Evolutionary conservation across 805 yeast genomes (phyloP), one percentile per base, ranked within the genome.

Genomic region (Candida bentonensis): DNA sequence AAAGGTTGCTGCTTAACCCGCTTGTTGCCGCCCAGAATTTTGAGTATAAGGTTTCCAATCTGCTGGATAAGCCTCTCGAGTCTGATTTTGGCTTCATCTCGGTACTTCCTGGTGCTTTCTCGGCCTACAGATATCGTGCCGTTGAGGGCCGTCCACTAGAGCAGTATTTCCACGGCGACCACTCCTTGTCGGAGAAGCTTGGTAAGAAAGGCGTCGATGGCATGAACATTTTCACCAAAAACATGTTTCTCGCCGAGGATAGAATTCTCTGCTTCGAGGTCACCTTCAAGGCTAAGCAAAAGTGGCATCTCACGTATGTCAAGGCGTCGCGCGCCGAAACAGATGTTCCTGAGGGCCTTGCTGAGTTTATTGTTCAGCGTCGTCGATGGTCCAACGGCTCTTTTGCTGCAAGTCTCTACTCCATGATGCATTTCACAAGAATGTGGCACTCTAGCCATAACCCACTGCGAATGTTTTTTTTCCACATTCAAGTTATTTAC

Each of bases 351-450:
- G 79, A 74, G 41, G 66, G 67, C 3, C 62, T 78, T 44, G 74
- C 78, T 3, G 83, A 78, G 56, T 74, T 78, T 44, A 73, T 78
- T 41, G 66, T 75, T 30, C 83, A 78, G 58, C 68, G 83, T 50
- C 68, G 83, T 56, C 68, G 83, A 53, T 78, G 83, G 83, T 65
- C 78, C 47, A 78, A 78, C 55, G 83, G 83, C 40, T 76, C 82
- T 1, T 78, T 78, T 54, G 79, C 79, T 36, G 83, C 83, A 1
- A 77, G 55, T 13, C 66, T 75, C 39, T 75, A 75, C 51, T 59
- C 76, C 1, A 61, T 77, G 50, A 71, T 64, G 44, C 80, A 77
- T 52, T 76, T 75, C 54, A 69, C 71, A 15, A 69, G 76, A 45
- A 52, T 77, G 30, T 77, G 78, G 69, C 48, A 62, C n/a, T 70